Evolutionary conservation across 1,139 yeast genomes (phyloP).

Genomic region (Pneumocystis wakefieldiae): DNA sequence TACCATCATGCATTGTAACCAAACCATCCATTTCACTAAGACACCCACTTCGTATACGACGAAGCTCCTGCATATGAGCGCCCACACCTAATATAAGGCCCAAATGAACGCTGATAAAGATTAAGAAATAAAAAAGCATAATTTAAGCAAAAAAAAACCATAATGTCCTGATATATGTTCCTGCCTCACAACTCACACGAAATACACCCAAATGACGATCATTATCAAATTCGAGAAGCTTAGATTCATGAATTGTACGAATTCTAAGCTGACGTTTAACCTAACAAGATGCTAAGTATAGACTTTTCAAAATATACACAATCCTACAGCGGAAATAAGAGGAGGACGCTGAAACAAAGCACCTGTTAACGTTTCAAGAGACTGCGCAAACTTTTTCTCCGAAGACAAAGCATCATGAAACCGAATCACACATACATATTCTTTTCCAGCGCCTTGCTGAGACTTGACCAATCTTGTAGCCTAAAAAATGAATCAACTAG

Average conservation of each 20-base stretch:
- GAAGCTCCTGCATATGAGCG: constrained; percentile 98
- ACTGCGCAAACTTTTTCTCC: constrained; percentile 75
- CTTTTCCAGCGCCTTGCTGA: constrained; percentile 99
- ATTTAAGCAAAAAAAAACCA: constrained; percentile 19
- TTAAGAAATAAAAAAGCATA: not conserved
- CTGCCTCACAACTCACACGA: constrained; percentile 99
- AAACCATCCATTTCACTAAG: constrained; percentile 75
- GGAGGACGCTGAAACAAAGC: constrained; percentile 99
- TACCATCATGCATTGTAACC: constrained; percentile 77
- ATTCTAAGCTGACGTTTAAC: constrained; percentile 95
- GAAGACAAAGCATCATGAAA: constrained; percentile 85
- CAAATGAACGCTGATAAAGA: constrained; percentile 56
- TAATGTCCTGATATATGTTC: constrained; percentile 97
- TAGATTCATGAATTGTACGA: constrained; percentile 92
- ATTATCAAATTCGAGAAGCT: constrained; percentile 87
- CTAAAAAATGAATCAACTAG: constrained; percentile 8
- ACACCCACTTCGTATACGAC: constrained; percentile 98
- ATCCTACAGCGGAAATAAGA: constrained; percentile 68
- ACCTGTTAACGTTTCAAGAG: constrained; percentile 89
- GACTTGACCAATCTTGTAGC: constrained; percentile 96
- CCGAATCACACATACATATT: constrained; percentile 94
- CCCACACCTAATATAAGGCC: constrained; percentile 98
- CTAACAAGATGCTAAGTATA: not conserved
- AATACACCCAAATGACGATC: constrained; percentile 94
- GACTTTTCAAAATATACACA: not conserved